A percentile compares a stretch with the other conserved stretches of the same genome.
Conservation (phyloP, 2,329 filamentous ascomycete species). For the Fusarium albosuccineum region DNA sequence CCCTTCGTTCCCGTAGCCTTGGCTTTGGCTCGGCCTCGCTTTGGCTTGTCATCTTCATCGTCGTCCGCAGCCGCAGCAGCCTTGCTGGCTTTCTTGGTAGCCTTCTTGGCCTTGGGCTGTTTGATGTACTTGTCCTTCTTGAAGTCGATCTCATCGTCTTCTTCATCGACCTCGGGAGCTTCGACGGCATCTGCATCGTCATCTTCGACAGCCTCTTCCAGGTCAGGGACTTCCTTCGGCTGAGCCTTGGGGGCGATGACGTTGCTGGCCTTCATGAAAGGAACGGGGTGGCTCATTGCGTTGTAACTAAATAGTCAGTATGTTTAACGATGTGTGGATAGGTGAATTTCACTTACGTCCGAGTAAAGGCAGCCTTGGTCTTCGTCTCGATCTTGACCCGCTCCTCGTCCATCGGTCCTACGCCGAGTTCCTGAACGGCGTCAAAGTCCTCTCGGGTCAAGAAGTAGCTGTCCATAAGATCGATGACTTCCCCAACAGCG, state of each 20-base stretch:
- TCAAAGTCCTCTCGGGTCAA: slow-evolving; percentile 96
- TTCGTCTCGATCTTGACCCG: slow-evolving; percentile 83
- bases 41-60: slow-evolving; percentile 62
- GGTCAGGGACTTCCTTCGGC: slow-evolving; percentile 84
- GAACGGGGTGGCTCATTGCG: slow-evolving; percentile 84
- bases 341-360: slow-evolving; percentile 71
- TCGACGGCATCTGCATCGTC: slow-evolving; percentile 77
- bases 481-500: slow-evolving; percentile 83
- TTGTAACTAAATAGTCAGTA: slow-evolving; percentile 77
- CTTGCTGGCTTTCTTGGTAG: slow-evolving; percentile 59
- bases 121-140: slow-evolving; percentile 98
- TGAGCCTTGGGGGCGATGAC: slow-evolving; percentile 79
- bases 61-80: slow-evolving; percentile 61
- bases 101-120: slow-evolving; percentile 79
- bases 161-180: slow-evolving; percentile 73
- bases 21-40: slow-evolving; percentile 61
- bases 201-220: slow-evolving; percentile 96
- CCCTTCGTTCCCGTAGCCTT: slow-evolving; percentile 58
- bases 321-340: background rate
- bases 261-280: slow-evolving; percentile 94
- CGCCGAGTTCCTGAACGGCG: slow-evolving; percentile 88
- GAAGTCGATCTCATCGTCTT: slow-evolving; percentile 80
- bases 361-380: slow-evolving; percentile 90
- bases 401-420: slow-evolving; percentile 85
- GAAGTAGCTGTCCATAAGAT: slow-evolving; percentile 97